Evolutionary conservation across 805 yeast genomes (phyloP).

Genomic region (Cyberlindnera suaveolens): DNA sequence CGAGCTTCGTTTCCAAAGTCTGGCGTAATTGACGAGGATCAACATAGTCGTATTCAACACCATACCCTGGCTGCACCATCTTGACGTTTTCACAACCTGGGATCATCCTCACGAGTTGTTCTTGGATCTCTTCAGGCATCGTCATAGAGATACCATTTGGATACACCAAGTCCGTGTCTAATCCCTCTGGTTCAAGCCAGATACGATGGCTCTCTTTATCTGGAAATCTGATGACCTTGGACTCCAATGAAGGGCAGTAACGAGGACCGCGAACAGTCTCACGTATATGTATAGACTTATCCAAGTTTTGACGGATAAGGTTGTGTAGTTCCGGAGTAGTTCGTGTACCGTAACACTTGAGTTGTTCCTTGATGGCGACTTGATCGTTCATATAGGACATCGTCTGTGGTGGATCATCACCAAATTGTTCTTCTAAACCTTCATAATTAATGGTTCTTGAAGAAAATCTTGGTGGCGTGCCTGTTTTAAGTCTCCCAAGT

Average conservation of each 20-base stretch:
- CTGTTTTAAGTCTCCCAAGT: conserved; percentile 89
- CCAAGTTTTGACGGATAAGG: conserved; percentile 60
- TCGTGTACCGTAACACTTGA: conserved; percentile 67
- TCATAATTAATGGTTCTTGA: conserved; percentile 63
- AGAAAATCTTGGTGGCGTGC: conserved; percentile 91
- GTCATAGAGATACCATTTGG: conserved; percentile 97
- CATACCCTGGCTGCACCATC: conserved; percentile 96
- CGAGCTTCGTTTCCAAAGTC: conserved; percentile 75
- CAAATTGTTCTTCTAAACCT: conserved; percentile 60
- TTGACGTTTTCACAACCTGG: conserved; percentile 83
- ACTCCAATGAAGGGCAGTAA: conserved; percentile 94
- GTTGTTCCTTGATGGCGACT: conserved; percentile 56
- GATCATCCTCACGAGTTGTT: conserved; percentile 62
- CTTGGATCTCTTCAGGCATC: conserved; percentile 92
- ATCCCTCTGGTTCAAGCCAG: conserved; percentile 97
- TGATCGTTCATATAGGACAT: conserved; percentile 78
- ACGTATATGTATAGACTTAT: conserved; percentile 81
- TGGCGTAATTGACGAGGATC: conserved; percentile 82
- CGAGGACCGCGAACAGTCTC: conserved; percentile 96
- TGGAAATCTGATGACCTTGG: conserved; percentile 75
- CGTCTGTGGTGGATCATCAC: conserved; percentile 82
- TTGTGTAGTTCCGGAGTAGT: conserved; percentile 76
- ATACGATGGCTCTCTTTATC: conserved; percentile 72
- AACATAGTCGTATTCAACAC: conserved; percentile 96
- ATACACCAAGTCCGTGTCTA: conserved; percentile 79